Percentiles rank a stretch among this genome's conserved stretches.
Conservation (phyloP, 345 rosid species). For the Lepidium africanum region DNA sequence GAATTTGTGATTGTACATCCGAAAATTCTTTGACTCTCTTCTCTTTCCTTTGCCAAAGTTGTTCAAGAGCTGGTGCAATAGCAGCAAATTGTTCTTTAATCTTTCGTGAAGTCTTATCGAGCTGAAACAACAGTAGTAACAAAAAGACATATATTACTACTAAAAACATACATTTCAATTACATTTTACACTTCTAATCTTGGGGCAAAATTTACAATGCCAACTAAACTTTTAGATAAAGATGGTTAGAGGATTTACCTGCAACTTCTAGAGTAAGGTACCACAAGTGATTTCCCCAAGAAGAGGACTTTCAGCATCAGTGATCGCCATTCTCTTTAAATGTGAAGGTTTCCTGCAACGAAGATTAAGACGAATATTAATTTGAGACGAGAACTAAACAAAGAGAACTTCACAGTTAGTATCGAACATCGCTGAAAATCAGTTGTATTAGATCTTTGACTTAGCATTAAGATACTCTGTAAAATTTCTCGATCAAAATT, state of each 20-base stretch:
- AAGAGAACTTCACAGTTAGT: too few relatives aligned
- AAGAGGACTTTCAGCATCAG: too few relatives aligned
- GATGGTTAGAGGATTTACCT: slow-evolving; percentile 39
- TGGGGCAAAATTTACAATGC: slow-evolving; percentile 47
- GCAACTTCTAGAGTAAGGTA: slow-evolving; percentile 78
- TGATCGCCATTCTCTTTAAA: too few relatives aligned
- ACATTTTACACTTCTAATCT: not conserved
- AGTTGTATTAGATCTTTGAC: too few relatives aligned
- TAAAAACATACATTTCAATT: not conserved
- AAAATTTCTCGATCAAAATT: too few relatives aligned
- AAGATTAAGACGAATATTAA: too few relatives aligned
- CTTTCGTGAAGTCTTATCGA: slow-evolving; percentile 72
- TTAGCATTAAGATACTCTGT: too few relatives aligned
- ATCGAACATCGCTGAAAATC: too few relatives aligned
- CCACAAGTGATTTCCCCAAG: slow-evolving; percentile 87
- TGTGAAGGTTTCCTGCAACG: too few relatives aligned
- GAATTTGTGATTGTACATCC: slow-evolving; percentile 81
- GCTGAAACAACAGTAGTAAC: slow-evolving; percentile 36
- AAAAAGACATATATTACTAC: not conserved
- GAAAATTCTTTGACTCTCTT: slow-evolving; percentile 86
- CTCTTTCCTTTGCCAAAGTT: slow-evolving; percentile 89
- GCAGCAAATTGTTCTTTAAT: slow-evolving; percentile 97
- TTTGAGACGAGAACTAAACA: too few relatives aligned
- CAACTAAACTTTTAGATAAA: slow-evolving; percentile 39
- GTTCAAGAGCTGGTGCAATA: slow-evolving; percentile 87